These are phyloP conservation scores for Gracilaria domingensis DNA, from an alignment of 23 red algal genomes.

Conservation along the genomic window DNA sequence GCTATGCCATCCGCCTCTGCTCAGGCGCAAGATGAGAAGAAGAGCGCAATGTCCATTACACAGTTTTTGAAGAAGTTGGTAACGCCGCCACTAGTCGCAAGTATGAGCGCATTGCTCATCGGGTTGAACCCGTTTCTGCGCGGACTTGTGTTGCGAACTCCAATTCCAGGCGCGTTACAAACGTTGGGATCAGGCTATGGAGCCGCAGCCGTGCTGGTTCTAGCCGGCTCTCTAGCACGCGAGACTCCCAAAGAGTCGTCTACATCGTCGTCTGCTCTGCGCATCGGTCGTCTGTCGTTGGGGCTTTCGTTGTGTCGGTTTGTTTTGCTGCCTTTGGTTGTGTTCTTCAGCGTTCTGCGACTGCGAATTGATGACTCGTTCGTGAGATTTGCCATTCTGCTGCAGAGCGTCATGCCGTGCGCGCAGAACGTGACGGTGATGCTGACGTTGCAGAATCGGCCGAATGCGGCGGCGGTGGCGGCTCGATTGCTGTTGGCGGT, in stretches of 20 bases:
- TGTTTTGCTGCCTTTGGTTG: constrained; percentile 33
- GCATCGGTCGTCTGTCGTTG: constrained; percentile 30
- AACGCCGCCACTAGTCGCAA: constrained; percentile 54
- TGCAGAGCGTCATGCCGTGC: constrained; percentile 71
- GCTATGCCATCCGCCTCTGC: background rate
- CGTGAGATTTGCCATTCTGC: constrained; percentile 54
- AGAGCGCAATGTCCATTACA: background rate
- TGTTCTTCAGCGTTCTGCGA: background rate
- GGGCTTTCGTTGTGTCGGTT: constrained; percentile 47
- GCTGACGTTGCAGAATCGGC: constrained; percentile 49
- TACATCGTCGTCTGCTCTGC: background rate
- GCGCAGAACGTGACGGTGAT: constrained; percentile 82
- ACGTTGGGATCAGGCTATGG: constrained; percentile 66
- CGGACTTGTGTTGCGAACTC: constrained; percentile 36
- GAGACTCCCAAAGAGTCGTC: background rate
- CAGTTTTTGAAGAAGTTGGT: constrained; percentile 19
- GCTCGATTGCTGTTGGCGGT: constrained; percentile 57
- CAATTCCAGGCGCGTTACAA: constrained; percentile 37
- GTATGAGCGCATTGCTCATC: constrained; percentile 37
- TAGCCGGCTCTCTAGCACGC: constrained; percentile 67
- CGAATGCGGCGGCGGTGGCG: constrained; percentile 46
- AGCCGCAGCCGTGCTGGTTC: constrained; percentile 70
- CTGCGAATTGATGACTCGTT: constrained; percentile 10
- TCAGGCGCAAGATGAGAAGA: background rate
- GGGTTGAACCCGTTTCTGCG: constrained; percentile 36